Base-by-base conservation (phyloP, 1,139 yeast genomes). In the Blastobotrys capitulatus region DNA sequence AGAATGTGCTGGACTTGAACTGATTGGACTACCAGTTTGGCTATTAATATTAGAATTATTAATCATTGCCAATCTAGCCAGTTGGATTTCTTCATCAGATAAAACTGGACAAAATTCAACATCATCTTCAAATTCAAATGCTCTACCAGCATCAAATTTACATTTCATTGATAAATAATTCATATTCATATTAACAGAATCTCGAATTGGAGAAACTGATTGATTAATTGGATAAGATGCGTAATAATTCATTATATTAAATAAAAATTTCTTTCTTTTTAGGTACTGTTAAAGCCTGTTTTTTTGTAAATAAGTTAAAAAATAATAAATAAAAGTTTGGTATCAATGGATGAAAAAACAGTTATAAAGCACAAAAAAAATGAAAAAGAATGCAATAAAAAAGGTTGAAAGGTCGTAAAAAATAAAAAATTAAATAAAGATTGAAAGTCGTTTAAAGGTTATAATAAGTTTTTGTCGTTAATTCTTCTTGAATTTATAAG, bases 111-210 rank as follows among this genome's bases (percentile, higher is more conserved):
- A 79, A 63, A 82, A 83, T 65, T 81, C 87, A 48, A 77, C 63
- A 59, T 82, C 88, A 52, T 82, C 83, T 61, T 79, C 85, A 42
- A 74, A 60, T 55, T 81, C 86, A 65, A 82, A 81, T 18, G 85
- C 77, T 56, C 83, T 76, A 54, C 80, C 79, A 44, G 80, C 74
- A 57, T 80, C 79, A 58, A 80, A 74, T 58, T 77, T 50, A 20
- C 48, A 50, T 44, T 50, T 48, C 16, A 31, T 40, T 6, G 44
- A 19, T 27, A 46, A 15, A 18, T 39, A 39, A 8, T 27, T 25
- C 31, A 13, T 20, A 26, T 8, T 18, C 16, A 16, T 22, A n/a
- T 22, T 2, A 7, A 36, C 38, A 6, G 47, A 37, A 7, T 44
- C 47, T 19, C 47, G 26, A 18, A 38, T 37, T 19, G 47, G 47